Conservation (phyloP, 2,329 filamentous ascomycete genomes). For the Phaeosphaeria sp. region DNA sequence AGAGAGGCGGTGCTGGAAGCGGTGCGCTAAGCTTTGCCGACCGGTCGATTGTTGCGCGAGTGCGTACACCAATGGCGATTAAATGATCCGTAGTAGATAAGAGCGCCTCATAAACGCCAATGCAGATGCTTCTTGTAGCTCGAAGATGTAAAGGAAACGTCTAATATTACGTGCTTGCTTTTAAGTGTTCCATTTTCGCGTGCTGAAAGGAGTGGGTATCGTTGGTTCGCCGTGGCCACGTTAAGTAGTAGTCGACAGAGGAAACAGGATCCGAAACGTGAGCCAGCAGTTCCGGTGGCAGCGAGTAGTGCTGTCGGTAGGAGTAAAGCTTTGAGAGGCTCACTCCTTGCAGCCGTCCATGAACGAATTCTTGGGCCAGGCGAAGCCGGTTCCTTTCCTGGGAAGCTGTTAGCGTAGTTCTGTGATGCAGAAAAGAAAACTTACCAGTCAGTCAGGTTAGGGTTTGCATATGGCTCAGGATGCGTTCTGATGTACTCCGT, state of each 20-base stretch:
- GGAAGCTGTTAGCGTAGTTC: constrained; percentile 12
- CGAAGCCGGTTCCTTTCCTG: constrained; percentile 59
- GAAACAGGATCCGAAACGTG: constrained; percentile 20
- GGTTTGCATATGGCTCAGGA: constrained; percentile 66
- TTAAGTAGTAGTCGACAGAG: constrained; percentile 30
- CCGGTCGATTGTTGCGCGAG: not conserved
- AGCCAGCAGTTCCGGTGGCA: constrained; percentile 23
- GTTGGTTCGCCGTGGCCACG: constrained; percentile 36
- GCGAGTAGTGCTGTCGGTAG: constrained; percentile 6
- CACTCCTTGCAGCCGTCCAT: constrained; percentile 61
- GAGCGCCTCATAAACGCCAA: constrained; percentile 28
- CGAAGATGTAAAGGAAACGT: constrained; percentile 22
- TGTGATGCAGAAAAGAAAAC: constrained; percentile 18
- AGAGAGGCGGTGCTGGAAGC: not conserved
- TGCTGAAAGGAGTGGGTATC: constrained; percentile 21
- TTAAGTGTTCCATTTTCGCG: constrained; percentile 27
- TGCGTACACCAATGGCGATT: constrained; percentile 11
- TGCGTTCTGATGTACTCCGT: constrained; percentile 71
- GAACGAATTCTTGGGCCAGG: constrained; percentile 67
- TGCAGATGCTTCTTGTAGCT: constrained; percentile 28
- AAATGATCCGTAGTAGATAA: constrained; percentile 23
- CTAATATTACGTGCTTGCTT: constrained; percentile 39
- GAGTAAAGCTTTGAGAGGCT: constrained; percentile 4
- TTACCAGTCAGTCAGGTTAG: constrained; percentile 70
- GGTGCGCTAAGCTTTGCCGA: not conserved